phyloP scores from a whole-genome alignment of 345 rosid species.

The Durio zibethinus region DNA sequence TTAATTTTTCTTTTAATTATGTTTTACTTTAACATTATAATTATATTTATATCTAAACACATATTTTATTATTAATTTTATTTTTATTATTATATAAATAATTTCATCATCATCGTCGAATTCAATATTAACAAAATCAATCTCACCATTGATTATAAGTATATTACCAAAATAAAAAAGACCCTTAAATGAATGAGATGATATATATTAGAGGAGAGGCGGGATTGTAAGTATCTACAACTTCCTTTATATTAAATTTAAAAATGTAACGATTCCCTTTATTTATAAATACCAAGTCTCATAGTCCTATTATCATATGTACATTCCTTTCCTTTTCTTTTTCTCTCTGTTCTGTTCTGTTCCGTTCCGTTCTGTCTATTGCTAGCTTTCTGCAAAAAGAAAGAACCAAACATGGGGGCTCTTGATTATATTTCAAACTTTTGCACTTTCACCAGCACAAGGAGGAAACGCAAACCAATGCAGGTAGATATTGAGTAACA shows the following conservation, averaged over 20 bases:
- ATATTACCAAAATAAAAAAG: too few relatives aligned
- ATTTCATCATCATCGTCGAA: too few relatives aligned
- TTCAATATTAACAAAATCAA: too few relatives aligned
- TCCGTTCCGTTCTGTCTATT: neutral
- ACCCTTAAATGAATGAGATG: too few relatives aligned
- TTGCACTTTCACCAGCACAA: constrained; percentile 62
- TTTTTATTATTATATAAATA: too few relatives aligned
- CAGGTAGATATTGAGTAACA: constrained; percentile 44
- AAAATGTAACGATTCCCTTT: neutral
- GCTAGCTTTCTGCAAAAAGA: constrained; percentile 26
- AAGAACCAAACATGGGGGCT: constrained; percentile 59
- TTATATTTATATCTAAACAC: too few relatives aligned
- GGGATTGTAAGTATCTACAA: neutral
- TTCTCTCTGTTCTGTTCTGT: neutral
- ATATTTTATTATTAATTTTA: too few relatives aligned
- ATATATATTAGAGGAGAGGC: neutral
- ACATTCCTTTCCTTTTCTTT: neutral
- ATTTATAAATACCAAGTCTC: constrained; percentile 7
- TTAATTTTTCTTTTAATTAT: too few relatives aligned
- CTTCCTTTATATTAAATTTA: neutral
- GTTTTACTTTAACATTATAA: too few relatives aligned
- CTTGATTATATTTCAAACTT: constrained; percentile 82
- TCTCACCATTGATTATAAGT: too few relatives aligned
- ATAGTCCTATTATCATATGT: neutral
- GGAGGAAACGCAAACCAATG: constrained; percentile 78